Percentiles rank a stretch among this genome's conserved stretches.
These are phyloP conservation scores for Fraxinus paxiana DNA, from an alignment of 305 asterid genomes.

Conservation along the genomic window DNA sequence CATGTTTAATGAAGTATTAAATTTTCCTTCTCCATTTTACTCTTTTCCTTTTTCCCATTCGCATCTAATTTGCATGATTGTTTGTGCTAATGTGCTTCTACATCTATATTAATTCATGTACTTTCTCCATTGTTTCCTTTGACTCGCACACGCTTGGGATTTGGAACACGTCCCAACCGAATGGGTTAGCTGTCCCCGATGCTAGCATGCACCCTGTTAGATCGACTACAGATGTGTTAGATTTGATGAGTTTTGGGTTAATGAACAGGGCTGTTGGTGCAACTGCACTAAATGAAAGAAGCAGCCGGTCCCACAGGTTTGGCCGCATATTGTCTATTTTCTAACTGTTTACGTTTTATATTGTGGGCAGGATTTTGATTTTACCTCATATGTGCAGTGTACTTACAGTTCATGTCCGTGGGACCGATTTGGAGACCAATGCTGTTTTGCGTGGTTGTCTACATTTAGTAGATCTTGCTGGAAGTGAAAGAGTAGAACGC, in stretches of 20 bases:
- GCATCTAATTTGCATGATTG: conserved; percentile 13
- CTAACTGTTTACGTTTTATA: conserved; percentile 14
- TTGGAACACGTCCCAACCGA: conserved; percentile 82
- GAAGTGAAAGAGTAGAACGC: conserved; percentile 93
- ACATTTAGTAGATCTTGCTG: conserved; percentile 97
- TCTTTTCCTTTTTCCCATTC: conserved; percentile 1
- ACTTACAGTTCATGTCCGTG: conserved; percentile 89
- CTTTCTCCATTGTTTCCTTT: conserved; percentile 45
- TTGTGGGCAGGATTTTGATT: conserved; percentile 20
- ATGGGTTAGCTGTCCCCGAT: conserved; percentile 94
- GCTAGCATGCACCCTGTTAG: conserved; percentile 89
- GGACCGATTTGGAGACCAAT: conserved; percentile 75
- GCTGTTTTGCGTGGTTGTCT: conserved; percentile 75
- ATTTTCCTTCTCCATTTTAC: conserved; percentile 9
- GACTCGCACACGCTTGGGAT: conserved; percentile 93
- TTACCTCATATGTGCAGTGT: conserved; percentile 45
- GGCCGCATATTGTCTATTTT: background rate
- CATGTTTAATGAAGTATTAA: conserved; percentile 15
- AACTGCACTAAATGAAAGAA: conserved; percentile 90
- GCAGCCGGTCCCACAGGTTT: conserved; percentile 97
- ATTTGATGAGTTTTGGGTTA: conserved; percentile 76
- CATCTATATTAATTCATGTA: conserved; percentile 7
- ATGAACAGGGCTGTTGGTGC: conserved; percentile 90
- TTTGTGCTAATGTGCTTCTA: conserved; percentile 1
- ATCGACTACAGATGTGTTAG: conserved; percentile 75